Conservation (phyloP, 495 filamentous ascomycete genomes). For the Podospora sp. region DNA sequence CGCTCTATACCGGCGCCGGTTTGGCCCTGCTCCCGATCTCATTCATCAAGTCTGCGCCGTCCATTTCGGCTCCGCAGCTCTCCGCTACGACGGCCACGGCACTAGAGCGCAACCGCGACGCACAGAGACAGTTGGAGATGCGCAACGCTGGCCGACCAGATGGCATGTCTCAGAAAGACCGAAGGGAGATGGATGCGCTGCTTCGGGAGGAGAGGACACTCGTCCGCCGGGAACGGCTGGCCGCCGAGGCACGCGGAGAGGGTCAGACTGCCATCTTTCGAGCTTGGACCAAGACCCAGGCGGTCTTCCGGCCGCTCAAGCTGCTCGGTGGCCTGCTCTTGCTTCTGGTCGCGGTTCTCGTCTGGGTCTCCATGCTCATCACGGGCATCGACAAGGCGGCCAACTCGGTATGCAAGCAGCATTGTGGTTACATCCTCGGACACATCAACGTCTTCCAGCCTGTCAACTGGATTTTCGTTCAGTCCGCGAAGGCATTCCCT, state of each 20-base stretch:
- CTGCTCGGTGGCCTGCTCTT: constrained; percentile 81
- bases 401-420: constrained; percentile 87
- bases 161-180: constrained; percentile 78
- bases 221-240: constrained; percentile 83
- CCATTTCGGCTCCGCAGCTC: constrained; percentile 73
- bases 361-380: constrained; percentile 92
- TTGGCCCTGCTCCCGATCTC: constrained; percentile 86
- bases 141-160: constrained; percentile 76
- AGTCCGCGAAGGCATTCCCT: constrained; percentile 81
- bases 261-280: constrained; percentile 68
- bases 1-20: constrained; percentile 85
- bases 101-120: constrained; percentile 83
- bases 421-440: constrained; percentile 92
- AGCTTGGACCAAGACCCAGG: constrained; percentile 74
- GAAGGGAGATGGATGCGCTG: constrained; percentile 83
- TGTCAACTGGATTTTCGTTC: constrained; percentile 85
- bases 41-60: constrained; percentile 86
- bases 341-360: constrained; percentile 66
- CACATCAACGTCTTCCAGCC: constrained; percentile 93
- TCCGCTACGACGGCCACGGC: constrained; percentile 74
- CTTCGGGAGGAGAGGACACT: constrained; percentile 89
- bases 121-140: constrained; percentile 85
- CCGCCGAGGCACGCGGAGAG: constrained; percentile 76
- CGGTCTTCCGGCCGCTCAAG: constrained; percentile 78
- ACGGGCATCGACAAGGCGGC: constrained; percentile 94